Evolutionary conservation across 169 alveolate species (phyloP).

Genomic region (Plasmodium relictum): DNA sequence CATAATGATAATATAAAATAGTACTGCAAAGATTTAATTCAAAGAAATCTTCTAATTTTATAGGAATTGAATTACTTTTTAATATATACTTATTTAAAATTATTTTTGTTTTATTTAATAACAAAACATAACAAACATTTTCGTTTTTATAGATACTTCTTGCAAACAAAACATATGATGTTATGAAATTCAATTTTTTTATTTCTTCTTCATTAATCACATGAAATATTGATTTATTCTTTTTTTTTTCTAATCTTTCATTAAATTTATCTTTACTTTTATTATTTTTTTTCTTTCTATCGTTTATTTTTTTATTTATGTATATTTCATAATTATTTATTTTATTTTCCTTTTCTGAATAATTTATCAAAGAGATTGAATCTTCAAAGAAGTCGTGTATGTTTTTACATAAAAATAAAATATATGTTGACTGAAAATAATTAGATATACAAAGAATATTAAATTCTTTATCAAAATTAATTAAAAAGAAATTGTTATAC

Average conservation of each 20-base stretch:
- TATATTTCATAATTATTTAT: too few species aligned
- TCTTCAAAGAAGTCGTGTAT: neutral
- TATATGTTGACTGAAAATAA: slow-evolving; percentile 20
- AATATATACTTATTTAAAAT: slow-evolving; percentile 28
- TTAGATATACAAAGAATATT: slow-evolving; percentile 51
- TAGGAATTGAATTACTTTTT: neutral
- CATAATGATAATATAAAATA: slow-evolving; percentile 13
- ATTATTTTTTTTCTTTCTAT: too few species aligned
- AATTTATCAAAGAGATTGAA: too few species aligned
- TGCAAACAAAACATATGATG: slow-evolving; percentile 6
- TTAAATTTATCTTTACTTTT: too few species aligned
- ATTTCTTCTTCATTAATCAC: neutral
- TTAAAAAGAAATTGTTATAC: slow-evolving; percentile 21
- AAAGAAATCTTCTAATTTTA: slow-evolving; percentile 4
- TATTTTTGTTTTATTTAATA: slow-evolving; percentile 1
- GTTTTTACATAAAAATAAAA: slow-evolving; percentile 1
- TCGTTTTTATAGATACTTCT: slow-evolving; percentile 11
- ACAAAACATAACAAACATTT: slow-evolving; percentile 4
- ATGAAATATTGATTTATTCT: neutral
- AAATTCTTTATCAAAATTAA: slow-evolving; percentile 15
- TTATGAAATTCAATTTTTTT: neutral
- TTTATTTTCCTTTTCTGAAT: too few species aligned
- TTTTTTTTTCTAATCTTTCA: neutral
- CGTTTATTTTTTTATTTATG: too few species aligned
- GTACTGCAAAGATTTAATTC: neutral